Evolutionary conservation across 176 grass and related monocot species (phyloP), one percentile per base, ranked within the genome.

Genomic region (Aegilops speltoides): DNA sequence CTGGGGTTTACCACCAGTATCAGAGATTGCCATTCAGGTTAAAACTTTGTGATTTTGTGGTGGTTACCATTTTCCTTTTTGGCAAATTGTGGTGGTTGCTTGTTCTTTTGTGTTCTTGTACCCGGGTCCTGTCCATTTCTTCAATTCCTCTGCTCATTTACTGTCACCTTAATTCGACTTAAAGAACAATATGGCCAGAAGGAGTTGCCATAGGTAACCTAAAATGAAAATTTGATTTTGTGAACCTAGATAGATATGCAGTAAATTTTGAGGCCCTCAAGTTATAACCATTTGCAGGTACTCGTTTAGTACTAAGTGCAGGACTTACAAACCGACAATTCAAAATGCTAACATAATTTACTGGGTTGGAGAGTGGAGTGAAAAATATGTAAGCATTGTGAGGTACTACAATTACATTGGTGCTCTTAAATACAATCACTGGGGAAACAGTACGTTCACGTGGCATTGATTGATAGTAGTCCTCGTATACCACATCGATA

Each of bases 11-110:
- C 15, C 6, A 14, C 16, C 14, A 90, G 45, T 75, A 37, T 8
- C 80, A 72, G 24, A 20, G 74, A 3, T 73, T 80, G 75, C 85
- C 80, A 83, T 65, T 74, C 16, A 43, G 26, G 41, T 24, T 75
- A 48, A 46, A 74, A 74, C 40, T 16, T 74, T 16, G 70, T 24
- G 36, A 73, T 73, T 71, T 34, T 15, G 28, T 68, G 29, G 7
- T 68, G 45, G 45, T 48, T 48, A 15, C 45, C 45, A 48, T 48
- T 54, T 54, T 52, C 16, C 16, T 54, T 19, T 54, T 54, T 54
- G 16, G 16, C 50, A 54, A 19, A 2, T 0, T 54, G 1, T 22
- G 54, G 54, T 22, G 19, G 54, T 59, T 59, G 54, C 54, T 59
- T 59, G 2, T 3, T 59, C 54, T 59, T 22, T 59, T 57, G 52